A percentile compares a stretch with the other conserved stretches of the same genome.
Conservation (phyloP, 257 asterid genomes). For the Salvia miltiorrhiza region DNA sequence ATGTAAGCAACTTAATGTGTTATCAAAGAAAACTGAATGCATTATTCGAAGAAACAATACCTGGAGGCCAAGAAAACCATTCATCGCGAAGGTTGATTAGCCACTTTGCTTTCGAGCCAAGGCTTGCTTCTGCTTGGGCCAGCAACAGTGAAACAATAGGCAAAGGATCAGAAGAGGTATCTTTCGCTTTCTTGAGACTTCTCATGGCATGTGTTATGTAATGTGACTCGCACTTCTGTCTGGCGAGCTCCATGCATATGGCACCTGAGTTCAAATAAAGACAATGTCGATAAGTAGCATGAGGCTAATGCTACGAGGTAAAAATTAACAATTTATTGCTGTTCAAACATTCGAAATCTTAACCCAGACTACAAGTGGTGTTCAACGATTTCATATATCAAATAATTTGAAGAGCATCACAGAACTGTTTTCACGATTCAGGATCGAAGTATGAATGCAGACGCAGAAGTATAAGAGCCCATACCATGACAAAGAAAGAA, state of each 20-base stretch:
- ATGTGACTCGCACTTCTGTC: constrained; percentile 61
- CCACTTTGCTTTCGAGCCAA: constrained; percentile 76
- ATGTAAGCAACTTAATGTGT: neutral
- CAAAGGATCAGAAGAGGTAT: constrained; percentile 37
- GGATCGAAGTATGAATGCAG: constrained; percentile 5
- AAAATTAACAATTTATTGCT: neutral
- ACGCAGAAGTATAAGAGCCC: constrained; percentile 13
- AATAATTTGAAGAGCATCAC: neutral
- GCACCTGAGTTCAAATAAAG: constrained; percentile 51
- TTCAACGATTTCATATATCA: neutral
- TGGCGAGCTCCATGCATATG: constrained; percentile 87
- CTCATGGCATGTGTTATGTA: constrained; percentile 59
- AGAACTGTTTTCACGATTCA: neutral
- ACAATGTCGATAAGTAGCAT: neutral
- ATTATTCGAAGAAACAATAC: constrained; percentile 30
- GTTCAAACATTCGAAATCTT: constrained; percentile 1
- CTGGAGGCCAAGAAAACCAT: constrained; percentile 89
- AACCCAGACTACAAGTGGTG: neutral
- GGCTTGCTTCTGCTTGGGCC: constrained; percentile 94
- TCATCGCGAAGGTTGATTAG: constrained; percentile 61
- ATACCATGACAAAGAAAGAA: constrained; percentile 86
- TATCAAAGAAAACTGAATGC: neutral
- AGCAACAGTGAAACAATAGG: constrained; percentile 69
- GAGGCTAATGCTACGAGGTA: neutral
- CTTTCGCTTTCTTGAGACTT: constrained; percentile 77